Evolutionary conservation across 148 eudicot genomes (phyloP), one percentile per base, ranked within the genome.

Genomic region (Dianthus caryophyllus): DNA sequence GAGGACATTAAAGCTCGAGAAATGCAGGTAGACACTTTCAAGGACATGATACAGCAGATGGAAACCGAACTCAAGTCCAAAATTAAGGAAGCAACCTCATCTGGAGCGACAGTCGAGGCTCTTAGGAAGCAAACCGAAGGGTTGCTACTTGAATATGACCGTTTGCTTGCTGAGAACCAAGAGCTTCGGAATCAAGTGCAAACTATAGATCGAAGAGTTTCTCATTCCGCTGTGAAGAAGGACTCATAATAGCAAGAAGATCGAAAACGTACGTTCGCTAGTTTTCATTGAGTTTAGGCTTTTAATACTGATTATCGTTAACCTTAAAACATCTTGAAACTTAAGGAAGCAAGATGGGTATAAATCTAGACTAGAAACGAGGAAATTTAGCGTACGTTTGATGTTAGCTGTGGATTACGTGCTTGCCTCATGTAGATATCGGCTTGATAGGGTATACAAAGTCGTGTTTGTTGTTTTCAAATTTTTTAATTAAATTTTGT

Each of bases 61-160:
- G 82, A 86, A 57, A 57, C 78, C 10, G 83, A 81, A 50, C 84
- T 86, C 1, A 76, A 79, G 58, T 43, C 68, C 65, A 83, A 75
- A 66, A 61, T 69, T 25, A 82, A 83, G 61, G 87, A 81, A 63
- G 82, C 80, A 41, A 73, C 36, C 51, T 57, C 77, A 25, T 85
- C 83, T 38, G 88, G 80, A 73, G 79, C 83, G 33, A 78, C 74
- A 59, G 72, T 79, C 1, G 44, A 70, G 57, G 83, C 86, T 50
- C 81, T 87, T 27, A 78, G 70, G 72, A 83, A 77, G 85, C 84
- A 84, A 74, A 75, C 82, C 1, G 85, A 83, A 67, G 84, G 87
- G 14, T 73, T 84, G 50, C 85, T 83, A 20, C 58, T 77, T 53
- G 90, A 86, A 69, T 83, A 84, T 53, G 87, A 85, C 39, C 81